Base-by-base conservation (phyloP, 768 basidiomycete genomes). In the Nidularia pulvinata region DNA sequence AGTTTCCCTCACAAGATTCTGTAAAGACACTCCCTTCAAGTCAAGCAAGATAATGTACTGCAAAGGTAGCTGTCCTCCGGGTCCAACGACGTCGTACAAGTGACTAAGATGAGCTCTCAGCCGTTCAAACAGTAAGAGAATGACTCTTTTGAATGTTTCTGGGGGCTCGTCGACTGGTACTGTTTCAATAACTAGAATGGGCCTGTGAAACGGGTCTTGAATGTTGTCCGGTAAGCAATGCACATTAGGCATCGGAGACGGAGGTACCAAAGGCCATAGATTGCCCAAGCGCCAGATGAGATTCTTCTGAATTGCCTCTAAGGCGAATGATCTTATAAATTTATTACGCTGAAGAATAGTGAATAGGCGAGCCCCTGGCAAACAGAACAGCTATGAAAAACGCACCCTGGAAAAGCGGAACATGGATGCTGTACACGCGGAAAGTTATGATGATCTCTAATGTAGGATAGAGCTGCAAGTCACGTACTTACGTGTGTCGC, bases 1-100 rank as follows among this genome's bases (percentile, higher is more conserved):
- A 54, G 49, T 47, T 34, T 54, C 42, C 66, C 84, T 65, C 67
- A 91, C 89, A 57, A 78, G 66, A 55, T 69, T 79, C 61, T 82
- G 81, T 33, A 88, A 66, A 10, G 84, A 80, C 32, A 83, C 67
- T 48, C 73, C 74, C 45, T 76, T 69, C 53, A 90, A 71, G 68
- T 91, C 89, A n/a, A 91, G 68, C 42, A 91, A 61, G 42, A 83
- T 74, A 47, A 87, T 71, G 69, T 83, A 90, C 62, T 91, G 90
- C 32, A 92, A 72, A 16, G 79, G 70, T 16, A 83, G 79, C 33
- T 58, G 49, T 51, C 64, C 49, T 58, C 61, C 49, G 57, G 60
- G 50, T 53, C 64, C 49, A 51, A 56, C 52, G 32, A 51, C 62
- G 55, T 70, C 70, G 63, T 80, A 81, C 49, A 88, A 64, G 19